Percentiles rank a stretch among this genome's conserved stretches.
These are phyloP conservation scores for Yamadazyma sp. DNA, from an alignment of 1,139 yeast genomes.

Conservation along the genomic window DNA sequence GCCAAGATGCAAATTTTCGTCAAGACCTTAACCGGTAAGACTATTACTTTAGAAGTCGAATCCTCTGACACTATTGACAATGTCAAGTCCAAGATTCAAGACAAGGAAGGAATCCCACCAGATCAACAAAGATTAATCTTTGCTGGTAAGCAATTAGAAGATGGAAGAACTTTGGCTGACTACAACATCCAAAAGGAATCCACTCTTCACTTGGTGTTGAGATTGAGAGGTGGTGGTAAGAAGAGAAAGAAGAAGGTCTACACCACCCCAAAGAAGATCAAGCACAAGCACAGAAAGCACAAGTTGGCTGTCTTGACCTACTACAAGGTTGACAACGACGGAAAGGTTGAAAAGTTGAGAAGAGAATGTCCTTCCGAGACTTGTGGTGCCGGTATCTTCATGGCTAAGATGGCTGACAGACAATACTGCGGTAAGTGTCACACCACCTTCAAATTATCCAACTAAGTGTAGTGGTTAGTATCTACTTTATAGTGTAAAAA, in stretches of 20 bases:
- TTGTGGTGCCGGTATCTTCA: constrained; percentile 99
- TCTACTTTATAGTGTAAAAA: background rate
- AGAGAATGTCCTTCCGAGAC: constrained; percentile 93
- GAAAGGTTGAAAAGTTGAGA: constrained; percentile 98
- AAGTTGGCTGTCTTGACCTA: constrained; percentile 98
- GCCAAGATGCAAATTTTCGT: constrained; percentile 96
- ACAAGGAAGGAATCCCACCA: constrained; percentile 99
- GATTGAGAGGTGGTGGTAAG: constrained; percentile 99
- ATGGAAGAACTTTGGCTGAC: constrained; percentile 98
- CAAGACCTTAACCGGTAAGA: constrained; percentile 98
- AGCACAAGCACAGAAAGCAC: constrained; percentile 99
- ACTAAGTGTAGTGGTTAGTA: constrained; percentile 35
- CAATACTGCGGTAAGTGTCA: constrained; percentile 99
- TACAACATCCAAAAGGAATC: constrained; percentile 99
- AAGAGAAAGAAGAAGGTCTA: constrained; percentile 99
- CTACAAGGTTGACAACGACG: constrained; percentile 99
- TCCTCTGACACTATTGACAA: constrained; percentile 99
- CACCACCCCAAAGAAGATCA: constrained; percentile 99
- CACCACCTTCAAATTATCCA: constrained; percentile 73
- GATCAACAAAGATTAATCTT: constrained; percentile 99
- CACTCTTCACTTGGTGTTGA: constrained; percentile 93
- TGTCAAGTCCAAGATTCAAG: constrained; percentile 99
- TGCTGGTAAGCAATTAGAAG: constrained; percentile 99
- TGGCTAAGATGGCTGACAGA: constrained; percentile 99
- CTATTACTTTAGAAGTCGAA: constrained; percentile 98